Evolutionary conservation across 805 yeast genomes (phyloP).

Genomic region (Pichia paraexigua): DNA sequence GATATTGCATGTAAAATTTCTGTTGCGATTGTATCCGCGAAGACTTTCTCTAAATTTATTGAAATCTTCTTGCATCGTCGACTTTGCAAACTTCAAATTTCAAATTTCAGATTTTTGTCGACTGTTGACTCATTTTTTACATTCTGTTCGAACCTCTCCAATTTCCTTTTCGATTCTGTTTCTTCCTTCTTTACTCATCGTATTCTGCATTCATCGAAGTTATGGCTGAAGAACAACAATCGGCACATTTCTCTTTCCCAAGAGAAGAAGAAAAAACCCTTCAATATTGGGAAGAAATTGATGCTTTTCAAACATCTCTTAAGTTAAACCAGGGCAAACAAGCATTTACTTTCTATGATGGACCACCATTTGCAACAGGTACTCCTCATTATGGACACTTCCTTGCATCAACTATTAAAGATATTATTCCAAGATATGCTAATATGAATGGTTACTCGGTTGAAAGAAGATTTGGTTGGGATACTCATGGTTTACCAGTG

Average conservation of each 20-base stretch:
- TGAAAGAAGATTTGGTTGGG: slow-evolving; percentile 99
- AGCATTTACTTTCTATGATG: slow-evolving; percentile 90
- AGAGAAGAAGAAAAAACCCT: slow-evolving; percentile 81
- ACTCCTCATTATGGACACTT: slow-evolving; percentile 99
- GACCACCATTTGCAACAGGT: slow-evolving; percentile 99
- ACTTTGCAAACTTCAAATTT: neutral
- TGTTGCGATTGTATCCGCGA: neutral
- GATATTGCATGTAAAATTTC: too few relatives aligned
- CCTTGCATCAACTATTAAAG: slow-evolving; percentile 93
- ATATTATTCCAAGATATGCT: slow-evolving; percentile 95
- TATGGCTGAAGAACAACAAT: slow-evolving; percentile 27
- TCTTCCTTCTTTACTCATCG: neutral
- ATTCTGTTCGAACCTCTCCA: neutral
- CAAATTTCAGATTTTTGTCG: neutral
- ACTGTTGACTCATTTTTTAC: neutral
- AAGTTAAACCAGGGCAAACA: slow-evolving; percentile 80
- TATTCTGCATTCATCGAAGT: neutral
- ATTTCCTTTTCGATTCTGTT: neutral
- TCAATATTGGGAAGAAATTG: slow-evolving; percentile 77
- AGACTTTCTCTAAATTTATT: neutral
- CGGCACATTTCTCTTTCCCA: slow-evolving; percentile 59
- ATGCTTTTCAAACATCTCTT: slow-evolving; percentile 86
- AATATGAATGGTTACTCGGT: slow-evolving; percentile 96
- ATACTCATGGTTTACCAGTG: slow-evolving; percentile 97
- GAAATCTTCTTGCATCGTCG: neutral